Evolutionary conservation across 75 land plant species (phyloP).

Genomic region (Picea glauca): DNA sequence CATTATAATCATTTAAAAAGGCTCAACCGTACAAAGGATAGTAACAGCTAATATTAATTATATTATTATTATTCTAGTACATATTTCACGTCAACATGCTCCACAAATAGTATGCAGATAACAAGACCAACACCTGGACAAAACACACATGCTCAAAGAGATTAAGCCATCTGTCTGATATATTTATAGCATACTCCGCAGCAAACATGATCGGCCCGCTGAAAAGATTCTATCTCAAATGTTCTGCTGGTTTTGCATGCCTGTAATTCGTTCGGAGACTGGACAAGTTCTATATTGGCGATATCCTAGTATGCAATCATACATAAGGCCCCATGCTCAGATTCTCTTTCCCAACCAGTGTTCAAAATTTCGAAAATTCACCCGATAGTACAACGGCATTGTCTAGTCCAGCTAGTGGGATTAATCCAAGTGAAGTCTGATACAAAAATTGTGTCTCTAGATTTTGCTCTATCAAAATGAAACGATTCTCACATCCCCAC

Average conservation of each 20-base stretch:
- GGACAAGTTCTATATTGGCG: neutral
- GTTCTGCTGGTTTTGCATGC: neutral
- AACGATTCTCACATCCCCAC: conserved; percentile 3
- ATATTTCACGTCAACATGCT: neutral
- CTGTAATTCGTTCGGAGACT: neutral
- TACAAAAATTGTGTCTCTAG: neutral
- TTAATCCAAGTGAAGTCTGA: neutral
- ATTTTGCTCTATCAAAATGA: conserved; percentile 10
- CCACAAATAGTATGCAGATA: neutral
- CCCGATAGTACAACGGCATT: neutral
- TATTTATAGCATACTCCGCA: conserved; percentile 1
- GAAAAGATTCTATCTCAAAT: neutral
- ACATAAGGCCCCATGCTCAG: neutral
- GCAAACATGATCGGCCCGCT: neutral
- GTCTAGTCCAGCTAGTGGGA: neutral
- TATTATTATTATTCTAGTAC: neutral
- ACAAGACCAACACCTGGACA: too few species aligned
- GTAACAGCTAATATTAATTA: neutral
- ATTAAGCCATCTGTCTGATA: neutral
- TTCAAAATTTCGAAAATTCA: neutral
- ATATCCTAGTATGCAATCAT: neutral
- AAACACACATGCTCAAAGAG: neutral
- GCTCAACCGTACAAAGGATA: neutral
- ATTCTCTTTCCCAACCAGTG: conserved; percentile 2
- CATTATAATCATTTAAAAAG: neutral